Evolutionary conservation across 441 rosid species (phyloP), one percentile per base, ranked within the genome.

Genomic region (Theobroma grandiflorum): DNA sequence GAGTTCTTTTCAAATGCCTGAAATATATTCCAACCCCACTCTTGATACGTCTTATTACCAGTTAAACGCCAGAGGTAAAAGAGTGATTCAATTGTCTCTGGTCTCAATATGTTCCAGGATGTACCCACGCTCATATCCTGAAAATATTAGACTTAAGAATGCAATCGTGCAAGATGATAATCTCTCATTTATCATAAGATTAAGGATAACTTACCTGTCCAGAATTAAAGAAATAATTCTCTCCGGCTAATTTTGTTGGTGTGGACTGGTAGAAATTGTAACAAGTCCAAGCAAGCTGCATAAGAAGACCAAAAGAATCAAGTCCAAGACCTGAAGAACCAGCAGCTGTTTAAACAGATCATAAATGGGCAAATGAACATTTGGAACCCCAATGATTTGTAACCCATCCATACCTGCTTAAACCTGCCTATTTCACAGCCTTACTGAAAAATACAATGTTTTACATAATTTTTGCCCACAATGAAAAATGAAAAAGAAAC

Each of bases 11-110:
- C 99, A 82, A 97, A 95, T 2, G 99, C 99, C 84, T 95, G 93
- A 81, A 97, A 97, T 80, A 97, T 97, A 87, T 94, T 88, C 99
- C 99, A 97, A 75, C 96, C 99, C 99, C 99, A 97, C 18, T 95
- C 99, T 86, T 91, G 92, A 85, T 94, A 95, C 31, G 99, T 97
- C 87, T 84, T 89, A 87, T 94, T 97, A 71, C 99, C 99, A 20
- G 99, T 97, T 22, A 95, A 82, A 72, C 99, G 95, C 98, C 98
- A 97, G 53, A 95, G 91, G 83, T 97, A 97, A 84, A 95, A 94
- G 69, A 97, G 91, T 22, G 99, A 97, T 89, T 97, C 99, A 16
- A 97, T 84, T 1, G 98, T 95, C 90, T 94, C 99, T 59, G 99
- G 99, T 84, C 99, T 88, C 88, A 95, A 78, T 81, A 97, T 95